Conservation (phyloP, 805 yeast genomes). For the Priceomyces melissophilus region DNA sequence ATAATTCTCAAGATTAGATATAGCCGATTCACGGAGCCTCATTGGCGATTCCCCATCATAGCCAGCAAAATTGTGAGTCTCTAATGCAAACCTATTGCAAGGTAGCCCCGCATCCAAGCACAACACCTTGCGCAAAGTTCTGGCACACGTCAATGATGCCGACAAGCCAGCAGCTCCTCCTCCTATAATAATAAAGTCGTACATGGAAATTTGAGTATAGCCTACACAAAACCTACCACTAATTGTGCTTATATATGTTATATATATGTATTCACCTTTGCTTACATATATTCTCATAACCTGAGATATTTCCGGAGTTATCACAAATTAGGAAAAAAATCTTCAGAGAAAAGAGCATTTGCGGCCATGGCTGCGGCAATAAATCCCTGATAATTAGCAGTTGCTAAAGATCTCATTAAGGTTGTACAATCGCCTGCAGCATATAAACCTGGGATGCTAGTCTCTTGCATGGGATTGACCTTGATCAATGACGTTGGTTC, state of each 20-base stretch:
- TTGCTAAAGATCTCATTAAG: conserved; percentile 4
- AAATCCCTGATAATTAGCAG: conserved; percentile 10
- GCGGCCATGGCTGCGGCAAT: conserved; percentile 1
- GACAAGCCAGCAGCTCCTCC: conserved; percentile 12
- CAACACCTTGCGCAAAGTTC: conserved; percentile 7
- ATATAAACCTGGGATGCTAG: conserved; percentile 6
- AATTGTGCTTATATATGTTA: too few relatives aligned
- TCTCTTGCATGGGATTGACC: conserved; percentile 4
- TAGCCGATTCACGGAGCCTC: conserved; percentile 3
- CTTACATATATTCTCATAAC: too few relatives aligned
- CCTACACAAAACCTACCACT: too few relatives aligned
- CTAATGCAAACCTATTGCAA: conserved; percentile 13
- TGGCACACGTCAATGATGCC: conserved; percentile 10
- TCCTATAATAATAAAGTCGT: conserved; percentile 12
- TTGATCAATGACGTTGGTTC: conserved; percentile 4
- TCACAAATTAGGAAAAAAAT: too few relatives aligned
- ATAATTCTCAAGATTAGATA: conserved; percentile 2
- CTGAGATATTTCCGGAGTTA: too few relatives aligned
- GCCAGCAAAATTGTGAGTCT: conserved; percentile 11
- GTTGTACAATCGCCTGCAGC: conserved; percentile 9
- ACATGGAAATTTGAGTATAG: conserved; percentile 2
- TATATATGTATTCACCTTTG: too few relatives aligned
- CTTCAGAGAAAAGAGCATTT: too few relatives aligned
- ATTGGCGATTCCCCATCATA: conserved; percentile 11
- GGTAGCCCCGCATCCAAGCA: conserved; percentile 11